phyloP scores from a whole-genome alignment of 1,284 basidiomycete genomes.

The Chalciporus piperatoides region DNA sequence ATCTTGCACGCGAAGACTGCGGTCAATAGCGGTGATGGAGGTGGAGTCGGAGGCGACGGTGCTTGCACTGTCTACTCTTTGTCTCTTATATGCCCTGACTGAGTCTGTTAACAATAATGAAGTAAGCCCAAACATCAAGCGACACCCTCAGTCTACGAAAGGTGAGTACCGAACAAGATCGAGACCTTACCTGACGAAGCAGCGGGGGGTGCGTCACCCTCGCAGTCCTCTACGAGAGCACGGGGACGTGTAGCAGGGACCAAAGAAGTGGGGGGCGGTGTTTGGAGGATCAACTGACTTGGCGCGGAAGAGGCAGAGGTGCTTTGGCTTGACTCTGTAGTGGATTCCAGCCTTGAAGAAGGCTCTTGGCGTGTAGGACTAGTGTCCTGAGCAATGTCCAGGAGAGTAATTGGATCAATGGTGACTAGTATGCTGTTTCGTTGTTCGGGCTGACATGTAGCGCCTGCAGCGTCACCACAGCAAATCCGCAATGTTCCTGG shows the following conservation, averaged over 20 bases:
- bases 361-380: slow-evolving; percentile 44
- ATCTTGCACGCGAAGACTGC: slow-evolving; percentile 28
- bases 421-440: slow-evolving; percentile 40
- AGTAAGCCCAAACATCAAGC: slow-evolving; percentile 1
- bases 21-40: slow-evolving; percentile 30
- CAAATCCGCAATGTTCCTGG: slow-evolving; percentile 19
- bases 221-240: slow-evolving; percentile 58
- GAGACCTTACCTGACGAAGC: slow-evolving; percentile 27
- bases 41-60: slow-evolving; percentile 26
- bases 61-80: slow-evolving; percentile 49
- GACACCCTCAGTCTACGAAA: not conserved
- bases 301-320: slow-evolving; percentile 27
- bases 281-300: slow-evolving; percentile 27
- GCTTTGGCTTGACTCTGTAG: slow-evolving; percentile 32
- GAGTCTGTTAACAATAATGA: slow-evolving; percentile 39
- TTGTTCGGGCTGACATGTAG: slow-evolving; percentile 32
- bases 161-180: not conserved
- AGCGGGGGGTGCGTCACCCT: slow-evolving; percentile 33
- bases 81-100: slow-evolving; percentile 63
- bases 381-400: slow-evolving; percentile 54
- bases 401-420: slow-evolving; percentile 66
- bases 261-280: slow-evolving; percentile 37
- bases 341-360: slow-evolving; percentile 45
- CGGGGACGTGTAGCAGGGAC: slow-evolving; percentile 61
- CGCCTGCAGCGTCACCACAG: slow-evolving; percentile 23